Conservation (phyloP, 2,329 filamentous ascomycete species). For the Ceratocystis destructans region DNA sequence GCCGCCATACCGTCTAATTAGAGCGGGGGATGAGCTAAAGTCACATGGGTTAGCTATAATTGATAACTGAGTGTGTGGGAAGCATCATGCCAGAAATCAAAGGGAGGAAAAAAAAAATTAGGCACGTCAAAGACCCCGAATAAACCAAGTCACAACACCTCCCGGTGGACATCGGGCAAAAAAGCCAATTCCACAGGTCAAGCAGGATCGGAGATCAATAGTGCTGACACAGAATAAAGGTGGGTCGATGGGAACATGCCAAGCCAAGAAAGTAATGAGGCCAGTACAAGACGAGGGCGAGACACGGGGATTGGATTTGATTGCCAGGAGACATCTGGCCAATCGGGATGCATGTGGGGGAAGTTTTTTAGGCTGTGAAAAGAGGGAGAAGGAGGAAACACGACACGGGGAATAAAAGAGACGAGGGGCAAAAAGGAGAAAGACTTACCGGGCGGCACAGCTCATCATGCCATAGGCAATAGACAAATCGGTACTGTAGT, state of each 20-base stretch:
- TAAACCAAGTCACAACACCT: too few species aligned
- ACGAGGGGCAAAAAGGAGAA: constrained; percentile 15
- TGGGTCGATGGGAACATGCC: constrained; percentile 1
- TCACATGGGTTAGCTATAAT: background rate
- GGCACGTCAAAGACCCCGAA: background rate
- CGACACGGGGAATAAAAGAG: constrained; percentile 19
- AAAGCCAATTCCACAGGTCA: background rate
- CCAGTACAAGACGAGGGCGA: background rate
- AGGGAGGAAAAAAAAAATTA: background rate
- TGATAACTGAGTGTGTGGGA: background rate
- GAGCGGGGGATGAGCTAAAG: constrained; percentile 38
- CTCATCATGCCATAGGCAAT: constrained; percentile 46
- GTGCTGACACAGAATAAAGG: constrained; percentile 16
- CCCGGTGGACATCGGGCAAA: background rate
- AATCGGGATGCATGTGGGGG: background rate
- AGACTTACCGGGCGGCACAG: constrained; percentile 42
- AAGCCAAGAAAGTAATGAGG: background rate
- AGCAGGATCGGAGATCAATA: background rate
- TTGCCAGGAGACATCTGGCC: background rate
- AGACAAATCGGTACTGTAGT: constrained; percentile 39
- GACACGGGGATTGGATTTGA: background rate
- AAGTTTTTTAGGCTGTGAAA: background rate
- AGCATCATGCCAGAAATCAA: background rate
- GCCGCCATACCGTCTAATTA: constrained; percentile 46
- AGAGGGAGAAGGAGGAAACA: constrained; percentile 20